phyloP scores from a whole-genome alignment of 164 flowering plant genomes.

The Nymphaea thermarum region DNA sequence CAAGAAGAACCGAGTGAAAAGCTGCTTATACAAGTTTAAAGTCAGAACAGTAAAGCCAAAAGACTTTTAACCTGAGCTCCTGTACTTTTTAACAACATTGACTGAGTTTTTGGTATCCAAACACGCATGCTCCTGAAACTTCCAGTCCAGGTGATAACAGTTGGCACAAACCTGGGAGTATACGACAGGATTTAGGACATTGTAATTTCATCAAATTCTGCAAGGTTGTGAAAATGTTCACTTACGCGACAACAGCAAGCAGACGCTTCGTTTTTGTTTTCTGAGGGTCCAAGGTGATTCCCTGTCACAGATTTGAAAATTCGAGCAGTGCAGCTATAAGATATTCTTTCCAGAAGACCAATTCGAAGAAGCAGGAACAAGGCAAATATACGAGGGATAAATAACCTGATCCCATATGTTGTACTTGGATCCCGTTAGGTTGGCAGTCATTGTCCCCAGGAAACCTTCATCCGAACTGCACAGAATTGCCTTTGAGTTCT shows the following conservation, averaged over 20 bases:
- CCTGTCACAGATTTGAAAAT: constrained; percentile 20
- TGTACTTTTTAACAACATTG: constrained; percentile 53
- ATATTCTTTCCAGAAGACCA: too few species aligned
- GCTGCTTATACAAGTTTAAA: not conserved
- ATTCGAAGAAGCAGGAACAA: too few species aligned
- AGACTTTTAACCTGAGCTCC: constrained; percentile 29
- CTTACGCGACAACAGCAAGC: constrained; percentile 50
- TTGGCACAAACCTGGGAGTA: constrained; percentile 53
- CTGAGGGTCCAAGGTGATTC: constrained; percentile 21
- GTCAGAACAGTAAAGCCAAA: too few species aligned
- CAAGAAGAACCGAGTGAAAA: not conserved
- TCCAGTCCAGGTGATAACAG: constrained; percentile 72
- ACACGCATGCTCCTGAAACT: constrained; percentile 69
- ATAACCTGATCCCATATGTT: constrained; percentile 78
- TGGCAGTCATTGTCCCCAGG: constrained; percentile 56
- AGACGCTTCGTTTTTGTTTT: constrained; percentile 34
- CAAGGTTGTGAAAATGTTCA: not conserved
- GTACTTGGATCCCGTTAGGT: constrained; percentile 80
- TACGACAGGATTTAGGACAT: too few species aligned
- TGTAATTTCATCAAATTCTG: too few species aligned
- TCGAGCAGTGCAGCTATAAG: too few species aligned
- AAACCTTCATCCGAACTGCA: constrained; percentile 54
- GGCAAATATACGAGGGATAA: too few species aligned
- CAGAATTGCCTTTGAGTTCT: constrained; percentile 42
- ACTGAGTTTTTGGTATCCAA: constrained; percentile 71